Percentiles rank a stretch among this genome's conserved stretches.
Conservation (phyloP, 129 eudicot genomes). For the Centaurea solstitialis region DNA sequence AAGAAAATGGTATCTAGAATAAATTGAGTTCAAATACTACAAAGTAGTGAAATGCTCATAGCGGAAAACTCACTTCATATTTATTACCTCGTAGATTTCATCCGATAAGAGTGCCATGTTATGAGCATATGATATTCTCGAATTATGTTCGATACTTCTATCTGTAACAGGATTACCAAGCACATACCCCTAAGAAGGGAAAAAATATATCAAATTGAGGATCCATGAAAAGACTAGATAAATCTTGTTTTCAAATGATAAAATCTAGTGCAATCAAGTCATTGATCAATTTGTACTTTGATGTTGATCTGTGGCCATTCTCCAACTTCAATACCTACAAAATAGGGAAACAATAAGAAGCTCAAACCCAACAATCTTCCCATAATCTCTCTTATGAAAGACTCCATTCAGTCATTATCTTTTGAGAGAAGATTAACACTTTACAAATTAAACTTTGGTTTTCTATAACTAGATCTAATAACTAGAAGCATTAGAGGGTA, state of each 20-base stretch:
- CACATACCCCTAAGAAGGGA: constrained; percentile 14
- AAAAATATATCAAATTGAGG: not conserved
- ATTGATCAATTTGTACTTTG: not conserved
- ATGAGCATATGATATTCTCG: constrained; percentile 25
- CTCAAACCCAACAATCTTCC: not conserved
- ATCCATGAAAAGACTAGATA: not conserved
- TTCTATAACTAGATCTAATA: not conserved
- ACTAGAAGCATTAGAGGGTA: not conserved
- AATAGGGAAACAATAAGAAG: not conserved
- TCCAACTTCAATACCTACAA: constrained; percentile 16
- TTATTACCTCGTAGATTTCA: constrained; percentile 26
- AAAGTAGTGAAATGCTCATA: not conserved
- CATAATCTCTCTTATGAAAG: not conserved
- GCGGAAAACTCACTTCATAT: not conserved
- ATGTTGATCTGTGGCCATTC: constrained; percentile 7
- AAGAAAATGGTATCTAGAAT: no score
- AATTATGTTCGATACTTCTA: not conserved
- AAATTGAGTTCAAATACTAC: no score
- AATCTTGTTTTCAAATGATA: not conserved
- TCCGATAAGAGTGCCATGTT: constrained; percentile 30
- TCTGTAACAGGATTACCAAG: constrained; percentile 32
- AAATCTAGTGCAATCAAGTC: not conserved
- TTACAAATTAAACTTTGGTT: not conserved
- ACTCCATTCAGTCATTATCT: no score
- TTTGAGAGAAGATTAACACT: no score